Percentiles rank a stretch among this genome's conserved stretches.
Evolutionary conservation across 2,329 filamentous ascomycete species (phyloP).

Genomic region (Aspergillus neotritici): DNA sequence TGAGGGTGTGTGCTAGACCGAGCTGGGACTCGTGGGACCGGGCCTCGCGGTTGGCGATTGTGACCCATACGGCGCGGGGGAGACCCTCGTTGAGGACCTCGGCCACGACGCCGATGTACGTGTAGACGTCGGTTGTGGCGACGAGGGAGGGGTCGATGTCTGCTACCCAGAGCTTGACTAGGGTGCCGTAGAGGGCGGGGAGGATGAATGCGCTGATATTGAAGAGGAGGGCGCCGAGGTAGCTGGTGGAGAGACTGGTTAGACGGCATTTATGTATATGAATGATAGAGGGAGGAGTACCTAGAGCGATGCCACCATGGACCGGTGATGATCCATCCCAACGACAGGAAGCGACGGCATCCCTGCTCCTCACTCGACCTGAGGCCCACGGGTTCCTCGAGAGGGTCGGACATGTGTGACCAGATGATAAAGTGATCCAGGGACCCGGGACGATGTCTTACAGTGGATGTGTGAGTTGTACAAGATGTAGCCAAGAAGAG

Average conservation of each 20-base stretch:
- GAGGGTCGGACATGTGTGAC: no score
- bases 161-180: conserved; percentile 63
- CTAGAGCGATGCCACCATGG: no score
- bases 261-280: no score
- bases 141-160: conserved; percentile 59
- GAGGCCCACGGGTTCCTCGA: no score
- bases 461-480: no score
- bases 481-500: no score
- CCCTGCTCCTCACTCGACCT: no score
- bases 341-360: no score
- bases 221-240: conserved; percentile 55
- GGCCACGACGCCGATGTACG: conserved; percentile 61
- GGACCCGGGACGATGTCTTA: no score
- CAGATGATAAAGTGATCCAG: no score
- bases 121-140: conserved; percentile 61
- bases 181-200: conserved; percentile 61
- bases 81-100: conserved; percentile 70
- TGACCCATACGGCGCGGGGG: conserved; percentile 60
- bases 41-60: conserved; percentile 60
- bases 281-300: no score
- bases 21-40: conserved; percentile 50
- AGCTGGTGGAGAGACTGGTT: conserved; percentile 29
- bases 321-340: no score
- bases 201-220: conserved; percentile 60
- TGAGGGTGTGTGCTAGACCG: conserved; percentile 56